Percentiles rank a stretch among this genome's conserved stretches.
Evolutionary conservation across 345 rosid species (phyloP).

Genomic region (Raphanus sativus): DNA sequence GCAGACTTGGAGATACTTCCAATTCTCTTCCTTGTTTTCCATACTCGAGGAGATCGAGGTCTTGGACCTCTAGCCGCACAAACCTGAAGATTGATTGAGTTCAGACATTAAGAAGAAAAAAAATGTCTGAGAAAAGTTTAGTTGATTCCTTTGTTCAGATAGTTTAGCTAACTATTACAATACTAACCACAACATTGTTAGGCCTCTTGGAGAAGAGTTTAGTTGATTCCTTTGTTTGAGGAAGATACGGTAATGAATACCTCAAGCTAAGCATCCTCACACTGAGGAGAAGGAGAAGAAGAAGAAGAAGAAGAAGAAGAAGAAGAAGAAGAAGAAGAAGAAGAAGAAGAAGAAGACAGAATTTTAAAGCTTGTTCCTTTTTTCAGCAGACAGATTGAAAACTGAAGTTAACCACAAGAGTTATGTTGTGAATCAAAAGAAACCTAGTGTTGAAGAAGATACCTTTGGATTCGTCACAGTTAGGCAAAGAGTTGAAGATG

Average conservation of each 20-base stretch:
- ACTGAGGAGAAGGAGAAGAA: not conserved
- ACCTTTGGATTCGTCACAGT: constrained; percentile 11
- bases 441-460: not conserved
- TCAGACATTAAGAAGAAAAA: not conserved
- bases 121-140: not conserved
- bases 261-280: constrained; percentile 57
- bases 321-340: not conserved
- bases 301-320: not conserved
- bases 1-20: constrained; percentile 83
- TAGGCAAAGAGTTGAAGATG: not conserved
- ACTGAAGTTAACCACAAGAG: not conserved
- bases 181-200: constrained; percentile 52
- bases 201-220: constrained; percentile 34
- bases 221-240: constrained; percentile 43
- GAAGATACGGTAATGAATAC: constrained; percentile 48
- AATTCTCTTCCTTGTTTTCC: constrained; percentile 67
- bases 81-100: constrained; percentile 45
- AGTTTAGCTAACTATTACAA: not conserved
- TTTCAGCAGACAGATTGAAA: not conserved
- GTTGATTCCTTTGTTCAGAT: no score
- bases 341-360: no score
- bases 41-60: constrained; percentile 90
- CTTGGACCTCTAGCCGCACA: constrained; percentile 91
- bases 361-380: not conserved
- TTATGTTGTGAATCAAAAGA: not conserved